Base-by-base conservation (phyloP, 805 yeast species). In the Spathaspora passalidarum region DNA sequence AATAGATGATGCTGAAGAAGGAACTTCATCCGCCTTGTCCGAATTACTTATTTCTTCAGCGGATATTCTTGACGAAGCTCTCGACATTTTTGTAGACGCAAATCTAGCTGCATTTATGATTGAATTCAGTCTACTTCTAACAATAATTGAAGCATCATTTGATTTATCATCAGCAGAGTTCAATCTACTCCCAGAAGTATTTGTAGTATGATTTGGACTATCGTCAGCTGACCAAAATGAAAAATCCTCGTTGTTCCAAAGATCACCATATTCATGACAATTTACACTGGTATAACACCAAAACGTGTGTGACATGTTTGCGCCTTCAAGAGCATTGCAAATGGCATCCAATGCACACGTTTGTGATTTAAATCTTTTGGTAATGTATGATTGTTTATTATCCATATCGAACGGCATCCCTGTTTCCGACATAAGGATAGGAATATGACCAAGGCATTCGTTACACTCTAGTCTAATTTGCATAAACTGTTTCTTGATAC, bases 341-440 rank as follows among this genome's bases (percentile, higher is more conserved):
- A 90, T 61, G 0, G 96, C 96, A 65, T 92, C 97, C 60, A 88
- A 68, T 0, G 97, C 97, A 5, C 78, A 68, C 2, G 85, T 84
- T 59, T 94, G 99, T 9, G 88, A 75, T 8, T 73, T 64, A 62
- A 81, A 94, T 50, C 81, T 79, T 1, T 91, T 90, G 47, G 72
- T 73, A 1, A 63, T 61, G 59, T 79, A 92, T 0, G 97, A 86
- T 40, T 66, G 71, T 59, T 86, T 88, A 48, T 80, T 74, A 63
- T 92, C 91, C 97, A 92, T 88, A 62, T 94, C 97, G 62, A 85
- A 88, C 2, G 99, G 98, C 84, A 92, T 88, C 5, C 99, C 99
- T n/a, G 92, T 90, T 63, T 92, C 99, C 1, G 96, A 80, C 75
- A 94, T 82, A 18, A 92, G 66, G 8, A 86, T 77, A 0, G 97